Evolutionary conservation across 2,329 filamentous ascomycete genomes (phyloP).

Genomic region (Cordyceps farinosa): DNA sequence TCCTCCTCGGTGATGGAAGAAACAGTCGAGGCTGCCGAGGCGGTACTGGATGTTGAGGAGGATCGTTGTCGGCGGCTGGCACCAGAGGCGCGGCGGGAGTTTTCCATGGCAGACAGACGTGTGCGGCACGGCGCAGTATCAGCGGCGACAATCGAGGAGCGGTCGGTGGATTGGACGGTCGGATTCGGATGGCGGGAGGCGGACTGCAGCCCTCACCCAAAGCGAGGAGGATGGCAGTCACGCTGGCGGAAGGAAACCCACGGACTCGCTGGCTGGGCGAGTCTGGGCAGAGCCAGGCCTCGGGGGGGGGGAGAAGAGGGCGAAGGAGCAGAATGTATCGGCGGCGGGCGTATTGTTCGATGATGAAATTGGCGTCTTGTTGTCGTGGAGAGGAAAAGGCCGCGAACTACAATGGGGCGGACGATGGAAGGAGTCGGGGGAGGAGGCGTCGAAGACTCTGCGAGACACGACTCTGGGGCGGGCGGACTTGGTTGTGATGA

Average conservation of each 20-base stretch:
- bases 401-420: not conserved
- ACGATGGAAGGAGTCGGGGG: not conserved
- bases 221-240: constrained; percentile 10
- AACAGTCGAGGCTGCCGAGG: constrained; percentile 9
- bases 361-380: not conserved
- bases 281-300: constrained; percentile 12
- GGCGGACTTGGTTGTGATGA: constrained; percentile 4
- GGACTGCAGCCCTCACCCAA: constrained; percentile 12
- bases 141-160: not conserved
- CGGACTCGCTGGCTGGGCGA: constrained; percentile 15
- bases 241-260: constrained; percentile 10
- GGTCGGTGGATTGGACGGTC: not conserved
- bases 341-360: not conserved
- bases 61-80: constrained; percentile 16
- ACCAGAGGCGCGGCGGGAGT: constrained; percentile 12
- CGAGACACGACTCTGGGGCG: not conserved
- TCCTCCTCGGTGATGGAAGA: constrained; percentile 39
- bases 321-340: not conserved
- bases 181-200: not conserved
- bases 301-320: not conserved
- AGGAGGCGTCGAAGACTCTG: not conserved
- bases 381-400: not conserved
- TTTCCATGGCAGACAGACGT: constrained; percentile 8
- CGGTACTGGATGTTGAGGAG: constrained; percentile 6
- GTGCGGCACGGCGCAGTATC: not conserved